phyloP scores from a whole-genome alignment of 352 stramenopile species.

The Blastocystis sp. region DNA sequence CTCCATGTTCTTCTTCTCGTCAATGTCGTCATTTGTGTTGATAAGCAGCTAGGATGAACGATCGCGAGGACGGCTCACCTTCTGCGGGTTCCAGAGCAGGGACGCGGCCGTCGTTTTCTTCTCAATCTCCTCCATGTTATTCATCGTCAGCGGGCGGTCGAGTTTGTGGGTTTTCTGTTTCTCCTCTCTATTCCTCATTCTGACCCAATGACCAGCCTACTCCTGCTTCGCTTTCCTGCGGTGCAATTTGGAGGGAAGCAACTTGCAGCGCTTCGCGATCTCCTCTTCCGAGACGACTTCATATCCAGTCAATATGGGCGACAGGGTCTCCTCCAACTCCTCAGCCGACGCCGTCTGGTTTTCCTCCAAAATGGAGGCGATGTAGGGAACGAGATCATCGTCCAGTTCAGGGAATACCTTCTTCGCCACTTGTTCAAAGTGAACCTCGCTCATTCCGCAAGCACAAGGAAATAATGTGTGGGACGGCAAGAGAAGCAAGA shows the following conservation, averaged over 20 bases:
- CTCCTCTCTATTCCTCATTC: not conserved
- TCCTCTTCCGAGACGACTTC: slow-evolving; percentile 38
- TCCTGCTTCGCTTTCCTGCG: not conserved
- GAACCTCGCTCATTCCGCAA: not conserved
- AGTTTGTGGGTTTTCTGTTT: slow-evolving; percentile 35
- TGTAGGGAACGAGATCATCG: slow-evolving; percentile 41
- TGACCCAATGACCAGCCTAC: not conserved
- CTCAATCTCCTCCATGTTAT: slow-evolving; percentile 42
- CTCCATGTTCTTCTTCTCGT: slow-evolving; percentile 67
- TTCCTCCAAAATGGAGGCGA: slow-evolving; percentile 60
- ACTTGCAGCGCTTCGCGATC: slow-evolving; percentile 39
- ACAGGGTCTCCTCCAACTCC: slow-evolving; percentile 29
- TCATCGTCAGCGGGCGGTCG: slow-evolving; percentile 12
- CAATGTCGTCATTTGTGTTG: slow-evolving; percentile 66
- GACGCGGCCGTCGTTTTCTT: slow-evolving; percentile 60
- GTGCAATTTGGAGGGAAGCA: slow-evolving; percentile 3
- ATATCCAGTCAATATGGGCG: slow-evolving; percentile 63
- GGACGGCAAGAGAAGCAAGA: not conserved
- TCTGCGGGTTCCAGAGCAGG: slow-evolving; percentile 54
- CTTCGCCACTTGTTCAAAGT: slow-evolving; percentile 33
- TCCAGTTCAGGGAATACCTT: slow-evolving; percentile 60
- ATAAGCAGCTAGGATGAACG: slow-evolving; percentile 20
- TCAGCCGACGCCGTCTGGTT: slow-evolving; percentile 9
- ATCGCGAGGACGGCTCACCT: slow-evolving; percentile 4
- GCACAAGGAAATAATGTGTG: not conserved